Base-by-base conservation (phyloP, 352 stramenopile species). In the Globisporangium abappressorium region DNA sequence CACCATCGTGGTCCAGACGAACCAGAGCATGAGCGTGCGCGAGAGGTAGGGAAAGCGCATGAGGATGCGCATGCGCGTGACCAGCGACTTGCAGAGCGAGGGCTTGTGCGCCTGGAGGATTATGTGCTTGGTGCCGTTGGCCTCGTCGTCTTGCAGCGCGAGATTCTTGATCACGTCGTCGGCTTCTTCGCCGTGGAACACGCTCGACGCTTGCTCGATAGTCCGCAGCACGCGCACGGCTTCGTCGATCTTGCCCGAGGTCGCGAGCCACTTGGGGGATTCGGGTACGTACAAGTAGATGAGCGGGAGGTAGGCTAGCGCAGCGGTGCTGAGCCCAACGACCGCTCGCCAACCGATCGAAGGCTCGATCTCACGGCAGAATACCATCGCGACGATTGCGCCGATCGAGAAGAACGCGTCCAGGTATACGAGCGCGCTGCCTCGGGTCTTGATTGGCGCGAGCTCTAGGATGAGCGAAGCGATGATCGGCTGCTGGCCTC, bases 21-120 rank as follows among this genome's bases (percentile, higher is more conserved):
- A 62, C 78, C 80, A 88, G 59, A 87, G 77, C 53, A 79, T 41
- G 20, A 70, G 34, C 36, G 82, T 85, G 18, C 78, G 78, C 11
- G 38, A 2, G 24, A 73, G 69, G 55, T 87, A 78, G 24, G 73
- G 65, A 15, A 61, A 55, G 1, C 71, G 77, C 57, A 78, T 73
- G 5, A 87, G 74, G 53, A 77, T 70, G 12, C 74, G 69, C 6
- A 65, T 65, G 6, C 79, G 77, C 14, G 64, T 43, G 20, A 57
- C 18, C 15, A 54, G 12, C 8, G 59, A 47, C 62, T 74, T 79
- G 6, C 67, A 47, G n/a, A 87, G 69, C n/a, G 71, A 80, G 53
- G 9, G 72, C 36, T 47, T 47, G 41, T 9, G 53, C 12, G 15
- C 14, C 24, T 57, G 12, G 53, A 57, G 28, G 24, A 30, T 20